These are phyloP conservation scores for Kodamaea sagamina DNA, from an alignment of 805 yeast genomes.

Conservation along the genomic window DNA sequence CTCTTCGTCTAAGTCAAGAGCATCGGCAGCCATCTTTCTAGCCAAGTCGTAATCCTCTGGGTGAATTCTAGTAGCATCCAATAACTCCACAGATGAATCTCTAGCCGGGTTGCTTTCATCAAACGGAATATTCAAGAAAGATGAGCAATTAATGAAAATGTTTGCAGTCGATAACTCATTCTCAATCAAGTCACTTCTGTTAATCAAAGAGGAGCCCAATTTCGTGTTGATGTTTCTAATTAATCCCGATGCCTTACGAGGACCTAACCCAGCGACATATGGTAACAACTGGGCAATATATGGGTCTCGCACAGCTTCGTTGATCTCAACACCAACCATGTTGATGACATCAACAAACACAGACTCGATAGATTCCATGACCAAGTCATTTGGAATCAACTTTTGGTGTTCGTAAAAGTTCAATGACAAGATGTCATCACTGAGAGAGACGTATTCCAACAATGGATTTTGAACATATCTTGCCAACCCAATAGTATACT, in stretches of 20 bases:
- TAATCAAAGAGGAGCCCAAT: conserved; percentile 59
- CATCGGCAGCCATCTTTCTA: conserved; percentile 97
- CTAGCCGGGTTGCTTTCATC: conserved; percentile 54
- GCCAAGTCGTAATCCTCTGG: conserved; percentile 98
- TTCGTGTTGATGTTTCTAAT: conserved; percentile 72
- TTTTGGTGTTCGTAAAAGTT: conserved; percentile 73
- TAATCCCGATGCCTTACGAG: conserved; percentile 88
- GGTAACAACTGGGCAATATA: conserved; percentile 72
- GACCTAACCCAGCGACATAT: conserved; percentile 90
- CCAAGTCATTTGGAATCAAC: conserved; percentile 61
- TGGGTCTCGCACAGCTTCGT: conserved; percentile 78
- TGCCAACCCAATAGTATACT: conserved; percentile 86
- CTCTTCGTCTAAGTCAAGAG: conserved; percentile 93
- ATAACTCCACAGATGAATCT: conserved; percentile 69
- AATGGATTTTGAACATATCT: conserved; percentile 93
- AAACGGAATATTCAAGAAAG: conserved; percentile 78
- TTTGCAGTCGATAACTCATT: conserved; percentile 75
- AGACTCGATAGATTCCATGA: conserved; percentile 69
- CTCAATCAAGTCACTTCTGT: conserved; percentile 81
- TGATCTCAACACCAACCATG: conserved; percentile 90
- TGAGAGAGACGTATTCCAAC: conserved; percentile 80
- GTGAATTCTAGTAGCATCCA: conserved; percentile 95
- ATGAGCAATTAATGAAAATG: conserved; percentile 88
- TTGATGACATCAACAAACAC: conserved; percentile 88
- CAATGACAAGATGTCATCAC: conserved; percentile 69